A percentile compares a stretch with the other conserved stretches of the same genome.
Conservation (phyloP, 305 asterid species). For the Lippia alba region DNA sequence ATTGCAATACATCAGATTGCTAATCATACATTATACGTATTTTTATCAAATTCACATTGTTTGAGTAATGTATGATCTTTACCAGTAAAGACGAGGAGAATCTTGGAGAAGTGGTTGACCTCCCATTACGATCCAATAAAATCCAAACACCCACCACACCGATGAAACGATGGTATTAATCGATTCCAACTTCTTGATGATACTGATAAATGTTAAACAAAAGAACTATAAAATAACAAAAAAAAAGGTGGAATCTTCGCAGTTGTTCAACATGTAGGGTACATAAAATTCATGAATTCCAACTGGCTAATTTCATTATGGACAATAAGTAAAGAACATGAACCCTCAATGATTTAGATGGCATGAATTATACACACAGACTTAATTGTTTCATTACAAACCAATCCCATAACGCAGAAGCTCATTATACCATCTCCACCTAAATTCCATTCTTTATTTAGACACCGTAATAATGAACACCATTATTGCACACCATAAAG, state of each 20-base stretch:
- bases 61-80: background rate
- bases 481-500: conserved; percentile 1
- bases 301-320: background rate
- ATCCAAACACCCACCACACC: conserved; percentile 90
- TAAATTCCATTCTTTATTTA: conserved; percentile 16
- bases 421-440: background rate
- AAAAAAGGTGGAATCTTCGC: background rate
- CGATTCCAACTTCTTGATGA: conserved; percentile 71
- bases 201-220: conserved; percentile 46
- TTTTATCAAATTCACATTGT: too few species aligned
- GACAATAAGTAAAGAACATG: background rate
- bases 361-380: background rate
- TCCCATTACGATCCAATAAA: conserved; percentile 78
- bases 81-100: conserved; percentile 95
- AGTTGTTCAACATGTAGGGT: conserved; percentile 23
- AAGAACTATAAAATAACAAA: background rate
- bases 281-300: background rate
- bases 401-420: background rate
- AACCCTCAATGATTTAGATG: conserved; percentile 1
- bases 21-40: background rate
- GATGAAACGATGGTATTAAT: conserved; percentile 70
- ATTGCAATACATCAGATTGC: background rate
- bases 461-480: conserved; percentile 21
- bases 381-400: background rate
- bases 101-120: conserved; percentile 78